Evolutionary conservation across 2,329 filamentous ascomycete genomes (phyloP).

Genomic region (Pestalotiopsis sp.): DNA sequence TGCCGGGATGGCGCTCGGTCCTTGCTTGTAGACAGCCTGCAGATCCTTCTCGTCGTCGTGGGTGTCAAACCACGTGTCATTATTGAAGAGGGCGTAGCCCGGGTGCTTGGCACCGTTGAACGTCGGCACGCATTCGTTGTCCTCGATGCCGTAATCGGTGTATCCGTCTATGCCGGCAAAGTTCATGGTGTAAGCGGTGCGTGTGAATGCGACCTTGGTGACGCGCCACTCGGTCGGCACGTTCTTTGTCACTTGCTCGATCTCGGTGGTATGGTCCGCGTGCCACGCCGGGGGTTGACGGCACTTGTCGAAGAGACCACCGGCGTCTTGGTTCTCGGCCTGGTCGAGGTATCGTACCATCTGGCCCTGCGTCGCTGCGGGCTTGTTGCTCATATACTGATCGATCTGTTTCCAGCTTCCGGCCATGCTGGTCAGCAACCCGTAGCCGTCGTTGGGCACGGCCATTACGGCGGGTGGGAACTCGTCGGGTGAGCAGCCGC

Average conservation of each 20-base stretch:
- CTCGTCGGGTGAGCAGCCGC: slow-evolving; percentile 8
- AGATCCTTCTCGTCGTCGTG: neutral
- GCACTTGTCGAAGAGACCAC: no score
- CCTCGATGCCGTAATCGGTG: slow-evolving; percentile 8
- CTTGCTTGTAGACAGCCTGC: neutral
- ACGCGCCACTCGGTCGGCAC: neutral
- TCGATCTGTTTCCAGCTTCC: no score
- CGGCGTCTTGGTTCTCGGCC: neutral
- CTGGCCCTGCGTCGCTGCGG: neutral
- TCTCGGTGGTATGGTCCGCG: no score
- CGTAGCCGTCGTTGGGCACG: slow-evolving; percentile 2
- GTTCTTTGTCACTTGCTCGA: no score
- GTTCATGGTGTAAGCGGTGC: neutral
- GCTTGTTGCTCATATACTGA: neutral
- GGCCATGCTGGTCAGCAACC: neutral
- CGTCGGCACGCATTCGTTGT: slow-evolving; percentile 8
- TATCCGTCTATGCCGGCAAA: neutral
- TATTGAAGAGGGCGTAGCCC: slow-evolving; percentile 8
- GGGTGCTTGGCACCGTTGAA: neutral
- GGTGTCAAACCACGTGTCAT: slow-evolving; percentile 11
- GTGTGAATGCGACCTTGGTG: neutral
- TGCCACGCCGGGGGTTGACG: no score
- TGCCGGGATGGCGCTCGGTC: no score
- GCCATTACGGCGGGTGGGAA: slow-evolving; percentile 3
- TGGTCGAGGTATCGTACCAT: neutral